phyloP scores from a whole-genome alignment of 306 rosid species.

The Begonia loranthoides region DNA sequence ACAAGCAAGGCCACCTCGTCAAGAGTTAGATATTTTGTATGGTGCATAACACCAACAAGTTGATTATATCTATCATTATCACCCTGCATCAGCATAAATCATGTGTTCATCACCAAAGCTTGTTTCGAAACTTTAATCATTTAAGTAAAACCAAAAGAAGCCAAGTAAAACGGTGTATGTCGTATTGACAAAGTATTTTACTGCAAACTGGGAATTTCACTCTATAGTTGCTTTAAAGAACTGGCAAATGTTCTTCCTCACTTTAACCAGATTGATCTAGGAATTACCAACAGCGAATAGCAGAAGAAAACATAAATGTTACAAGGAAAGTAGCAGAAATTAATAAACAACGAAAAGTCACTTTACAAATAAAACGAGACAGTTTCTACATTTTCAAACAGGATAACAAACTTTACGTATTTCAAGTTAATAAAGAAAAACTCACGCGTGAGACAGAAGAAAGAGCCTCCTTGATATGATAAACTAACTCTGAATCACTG shows the following conservation, averaged over 20 bases:
- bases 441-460: constrained; percentile 35
- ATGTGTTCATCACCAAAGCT: background rate
- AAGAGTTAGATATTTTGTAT: constrained; percentile 5
- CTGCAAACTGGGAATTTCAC: no score
- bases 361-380: no score
- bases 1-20: constrained; percentile 35
- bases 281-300: no score
- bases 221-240: no score
- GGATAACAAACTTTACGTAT: no score
- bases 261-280: no score
- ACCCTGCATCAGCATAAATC: constrained; percentile 26
- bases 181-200: no score
- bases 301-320: no score
- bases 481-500: constrained; percentile 36
- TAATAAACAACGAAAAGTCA: no score
- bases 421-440: background rate
- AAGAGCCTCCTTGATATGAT: constrained; percentile 37
- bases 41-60: constrained; percentile 29
- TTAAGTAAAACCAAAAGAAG: background rate
- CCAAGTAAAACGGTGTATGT: background rate
- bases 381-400: no score
- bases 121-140: background rate
- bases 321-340: background rate
- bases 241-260: no score
- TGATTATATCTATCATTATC: constrained; percentile 34